Base-by-base conservation (phyloP, 2,329 filamentous ascomycete species). In the Colletotrichum coccodes region DNA sequence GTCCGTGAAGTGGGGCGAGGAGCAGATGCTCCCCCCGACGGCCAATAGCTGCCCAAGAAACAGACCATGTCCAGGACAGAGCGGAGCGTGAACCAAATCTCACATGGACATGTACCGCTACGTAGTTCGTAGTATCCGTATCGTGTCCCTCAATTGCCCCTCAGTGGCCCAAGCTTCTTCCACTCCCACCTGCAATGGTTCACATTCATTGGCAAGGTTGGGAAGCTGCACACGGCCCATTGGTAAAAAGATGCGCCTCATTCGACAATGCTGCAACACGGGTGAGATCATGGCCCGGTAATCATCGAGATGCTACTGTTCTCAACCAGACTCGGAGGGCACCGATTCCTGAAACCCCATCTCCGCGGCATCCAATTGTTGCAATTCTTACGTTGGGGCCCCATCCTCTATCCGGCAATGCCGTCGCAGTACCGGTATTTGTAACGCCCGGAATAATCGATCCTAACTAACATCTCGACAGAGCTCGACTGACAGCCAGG, bases 281-380 rank as follows among this genome's bases (percentile, higher is more conserved):
- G n/a, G 56, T 69, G 66, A 69, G 61, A 69, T 69, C 66, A 69
- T 69, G 40, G n/a, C 40, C 14, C 21, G 49, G 54, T 69, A 65
- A 66, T 66, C 3, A 60, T 68, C 60, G 34, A 42, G 40, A 60
- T 56, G 49, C 52, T n/a, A 30, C 34, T 44, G 23, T 30, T n/a
- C 16, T 23, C 30, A 26, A 30, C 6, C 12, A 12, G 38, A 18
- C 16, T 6, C 3, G 38, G 38, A 40, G 26, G 46, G 46, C 46
- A 30, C 26, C 21, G n/a, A 8, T 34, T 40, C 12, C 30, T 34
- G 40, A 6, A 38, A 40, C 12, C 3, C 53, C 54, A 50, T 44
- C 30, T 60, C 32, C 54, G 60, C 34, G 60, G 54, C 38, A 49
- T 30, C 47, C 34, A 23, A 32, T 23, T 30, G 18, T 36, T 4